Percentiles rank a stretch among this genome's conserved stretches.
These are phyloP conservation scores for Aspergillus nanangensis DNA, from an alignment of 495 filamentous ascomycete genomes.

Conservation along the genomic window DNA sequence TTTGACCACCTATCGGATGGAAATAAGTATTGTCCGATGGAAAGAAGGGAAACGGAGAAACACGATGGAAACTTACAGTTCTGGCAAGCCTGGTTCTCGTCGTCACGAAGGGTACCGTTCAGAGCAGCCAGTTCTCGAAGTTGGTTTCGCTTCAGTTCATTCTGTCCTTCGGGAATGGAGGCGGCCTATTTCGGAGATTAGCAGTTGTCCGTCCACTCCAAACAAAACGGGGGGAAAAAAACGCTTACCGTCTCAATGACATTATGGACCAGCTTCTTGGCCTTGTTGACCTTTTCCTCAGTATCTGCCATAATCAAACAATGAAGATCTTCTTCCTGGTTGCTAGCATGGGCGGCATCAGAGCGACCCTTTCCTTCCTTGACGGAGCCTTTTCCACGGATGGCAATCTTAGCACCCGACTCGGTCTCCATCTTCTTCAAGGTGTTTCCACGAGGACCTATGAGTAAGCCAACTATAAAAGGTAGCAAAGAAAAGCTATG, in stretches of 20 bases:
- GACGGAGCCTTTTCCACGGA: conserved; percentile 97
- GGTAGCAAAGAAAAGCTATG: conserved; percentile 70
- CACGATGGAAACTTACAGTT: conserved; percentile 80
- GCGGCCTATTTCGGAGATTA: conserved; percentile 74
- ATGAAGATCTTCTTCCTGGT: conserved; percentile 98
- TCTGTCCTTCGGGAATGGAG: conserved; percentile 96
- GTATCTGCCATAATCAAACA: conserved; percentile 99
- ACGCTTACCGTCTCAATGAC: conserved; percentile 88
- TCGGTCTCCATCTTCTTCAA: conserved; percentile 99
- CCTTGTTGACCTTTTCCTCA: conserved; percentile 97
- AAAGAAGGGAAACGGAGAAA: not conserved
- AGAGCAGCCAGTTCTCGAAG: conserved; percentile 94
- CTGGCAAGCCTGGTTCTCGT: conserved; percentile 98
- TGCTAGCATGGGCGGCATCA: conserved; percentile 97
- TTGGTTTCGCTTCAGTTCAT: conserved; percentile 97
- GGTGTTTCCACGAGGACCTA: conserved; percentile 98
- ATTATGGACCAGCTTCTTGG: conserved; percentile 94
- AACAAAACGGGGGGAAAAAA: conserved; percentile 5
- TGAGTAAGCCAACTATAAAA: conserved; percentile 99
- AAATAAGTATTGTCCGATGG: conserved; percentile 3
- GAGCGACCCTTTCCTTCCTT: conserved; percentile 99
- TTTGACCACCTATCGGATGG: conserved; percentile 67
- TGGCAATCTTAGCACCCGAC: conserved; percentile 96
- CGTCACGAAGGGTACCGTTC: conserved; percentile 96
- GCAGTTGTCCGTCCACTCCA: not conserved